Conservation (phyloP, 345 rosid species). For the Passiflora organensis region DNA sequence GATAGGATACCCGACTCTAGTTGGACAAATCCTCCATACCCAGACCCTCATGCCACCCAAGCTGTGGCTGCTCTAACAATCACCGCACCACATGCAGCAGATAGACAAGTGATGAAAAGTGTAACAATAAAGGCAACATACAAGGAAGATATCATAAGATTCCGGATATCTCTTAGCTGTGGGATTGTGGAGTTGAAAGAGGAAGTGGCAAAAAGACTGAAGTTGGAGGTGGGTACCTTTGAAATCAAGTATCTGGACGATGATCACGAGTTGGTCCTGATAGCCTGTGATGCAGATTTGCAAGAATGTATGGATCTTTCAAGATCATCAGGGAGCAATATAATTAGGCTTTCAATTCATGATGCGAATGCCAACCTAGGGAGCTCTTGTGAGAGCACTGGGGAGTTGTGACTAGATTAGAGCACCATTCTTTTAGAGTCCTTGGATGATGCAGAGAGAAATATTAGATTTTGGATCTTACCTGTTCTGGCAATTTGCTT, state of each 20-base stretch:
- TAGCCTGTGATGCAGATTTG: constrained; percentile 76
- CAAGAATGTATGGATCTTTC: constrained; percentile 73
- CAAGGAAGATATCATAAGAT: constrained; percentile 73
- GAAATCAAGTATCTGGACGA: constrained; percentile 83
- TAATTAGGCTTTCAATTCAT: constrained; percentile 60
- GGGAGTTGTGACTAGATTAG: constrained; percentile 31
- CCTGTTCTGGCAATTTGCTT: constrained; percentile 3
- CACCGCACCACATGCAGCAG: constrained; percentile 22
- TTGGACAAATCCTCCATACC: constrained; percentile 34
- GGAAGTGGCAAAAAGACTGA: constrained; percentile 83
- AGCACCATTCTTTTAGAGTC: constrained; percentile 17
- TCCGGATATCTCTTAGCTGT: constrained; percentile 48
- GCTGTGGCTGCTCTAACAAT: constrained; percentile 21
- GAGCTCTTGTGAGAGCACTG: constrained; percentile 90
- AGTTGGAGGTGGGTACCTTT: constrained; percentile 63
- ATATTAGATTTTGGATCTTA: constrained; percentile 19
- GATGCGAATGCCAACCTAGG: constrained; percentile 59
- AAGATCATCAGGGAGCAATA: constrained; percentile 53
- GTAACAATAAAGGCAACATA: constrained; percentile 75
- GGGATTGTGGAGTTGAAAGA: constrained; percentile 63
- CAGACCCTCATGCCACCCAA: constrained; percentile 20
- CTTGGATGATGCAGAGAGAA: constrained; percentile 11
- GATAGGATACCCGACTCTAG: constrained; percentile 52
- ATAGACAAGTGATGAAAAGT: constrained; percentile 35
- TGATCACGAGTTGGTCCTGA: constrained; percentile 76